phyloP scores from a whole-genome alignment of 345 rosid species.

The Murraya koenigii region DNA sequence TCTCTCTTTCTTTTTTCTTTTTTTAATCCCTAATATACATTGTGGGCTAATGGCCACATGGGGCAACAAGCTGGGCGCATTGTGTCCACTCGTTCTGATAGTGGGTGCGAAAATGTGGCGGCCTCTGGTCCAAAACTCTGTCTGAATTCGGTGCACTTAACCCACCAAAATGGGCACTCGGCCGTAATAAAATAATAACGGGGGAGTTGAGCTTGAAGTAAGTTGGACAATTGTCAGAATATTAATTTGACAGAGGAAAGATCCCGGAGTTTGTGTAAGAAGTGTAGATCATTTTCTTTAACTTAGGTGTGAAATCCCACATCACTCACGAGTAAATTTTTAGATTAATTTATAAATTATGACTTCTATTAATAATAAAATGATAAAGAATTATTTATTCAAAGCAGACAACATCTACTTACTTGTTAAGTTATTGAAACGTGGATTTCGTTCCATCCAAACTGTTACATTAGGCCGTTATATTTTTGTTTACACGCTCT shows the following conservation, averaged over 20 bases:
- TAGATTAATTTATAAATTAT: no score
- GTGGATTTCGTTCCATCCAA: no score
- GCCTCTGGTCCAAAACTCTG: not conserved
- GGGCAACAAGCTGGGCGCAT: not conserved
- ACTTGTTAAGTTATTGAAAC: no score
- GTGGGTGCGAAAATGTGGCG: not conserved
- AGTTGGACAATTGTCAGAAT: not conserved
- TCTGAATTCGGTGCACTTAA: not conserved
- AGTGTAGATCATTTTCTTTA: no score
- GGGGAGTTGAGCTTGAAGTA: not conserved
- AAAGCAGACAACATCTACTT: no score
- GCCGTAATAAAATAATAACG: not conserved
- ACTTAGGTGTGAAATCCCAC: no score
- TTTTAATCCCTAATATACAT: not conserved
- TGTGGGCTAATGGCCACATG: not conserved
- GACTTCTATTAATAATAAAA: no score
- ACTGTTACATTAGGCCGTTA: no score
- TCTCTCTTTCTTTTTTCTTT: not conserved
- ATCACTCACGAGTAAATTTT: no score
- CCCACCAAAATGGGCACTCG: not conserved
- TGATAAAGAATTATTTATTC: no score
- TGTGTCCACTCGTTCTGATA: not conserved
- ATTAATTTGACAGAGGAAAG: not conserved
- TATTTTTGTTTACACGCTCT: not conserved
- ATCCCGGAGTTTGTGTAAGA: not conserved